A percentile compares a stretch with the other conserved stretches of the same genome.
These are phyloP conservation scores for Rosa persica DNA, from an alignment of 306 rosid genomes.

Conservation along the genomic window DNA sequence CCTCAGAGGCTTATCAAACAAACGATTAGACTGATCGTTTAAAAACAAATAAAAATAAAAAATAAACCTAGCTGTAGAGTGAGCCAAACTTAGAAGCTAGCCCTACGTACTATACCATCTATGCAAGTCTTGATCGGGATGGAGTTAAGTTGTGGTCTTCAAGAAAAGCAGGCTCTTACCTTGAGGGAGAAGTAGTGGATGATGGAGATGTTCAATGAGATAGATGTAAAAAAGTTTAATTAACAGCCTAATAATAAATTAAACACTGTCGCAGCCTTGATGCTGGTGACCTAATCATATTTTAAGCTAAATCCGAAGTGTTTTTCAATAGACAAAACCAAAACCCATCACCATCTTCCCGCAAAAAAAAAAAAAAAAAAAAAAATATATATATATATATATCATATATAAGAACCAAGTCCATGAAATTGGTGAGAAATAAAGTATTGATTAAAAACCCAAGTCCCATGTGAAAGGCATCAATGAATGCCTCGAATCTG, in stretches of 20 bases:
- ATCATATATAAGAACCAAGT: constrained; percentile 27
- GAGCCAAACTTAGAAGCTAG: not conserved
- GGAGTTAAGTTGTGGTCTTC: constrained; percentile 26
- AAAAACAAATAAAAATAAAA: no score
- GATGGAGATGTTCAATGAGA: constrained; percentile 23
- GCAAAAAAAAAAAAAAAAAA: constrained; percentile 24
- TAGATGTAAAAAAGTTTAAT: not conserved
- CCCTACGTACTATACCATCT: not conserved
- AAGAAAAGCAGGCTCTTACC: constrained; percentile 27
- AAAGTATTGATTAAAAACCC: constrained; percentile 6
- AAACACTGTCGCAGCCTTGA: constrained; percentile 30
- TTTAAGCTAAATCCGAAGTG: constrained; percentile 12
- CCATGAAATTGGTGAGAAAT: constrained; percentile 25
- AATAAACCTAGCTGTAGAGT: not conserved
- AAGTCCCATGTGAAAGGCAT: constrained; percentile 45
- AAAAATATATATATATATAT: no score
- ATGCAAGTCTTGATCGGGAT: not conserved
- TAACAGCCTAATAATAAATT: not conserved
- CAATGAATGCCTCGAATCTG: constrained; percentile 38
- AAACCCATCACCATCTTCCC: constrained; percentile 24
- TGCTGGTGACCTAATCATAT: constrained; percentile 30
- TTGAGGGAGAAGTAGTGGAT: constrained; percentile 21
- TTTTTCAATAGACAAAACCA: constrained; percentile 22
- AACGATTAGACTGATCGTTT: not conserved
- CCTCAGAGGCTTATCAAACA: not conserved